Conservation (phyloP, 495 filamentous ascomycete species). For the Neurospora discreta region DNA sequence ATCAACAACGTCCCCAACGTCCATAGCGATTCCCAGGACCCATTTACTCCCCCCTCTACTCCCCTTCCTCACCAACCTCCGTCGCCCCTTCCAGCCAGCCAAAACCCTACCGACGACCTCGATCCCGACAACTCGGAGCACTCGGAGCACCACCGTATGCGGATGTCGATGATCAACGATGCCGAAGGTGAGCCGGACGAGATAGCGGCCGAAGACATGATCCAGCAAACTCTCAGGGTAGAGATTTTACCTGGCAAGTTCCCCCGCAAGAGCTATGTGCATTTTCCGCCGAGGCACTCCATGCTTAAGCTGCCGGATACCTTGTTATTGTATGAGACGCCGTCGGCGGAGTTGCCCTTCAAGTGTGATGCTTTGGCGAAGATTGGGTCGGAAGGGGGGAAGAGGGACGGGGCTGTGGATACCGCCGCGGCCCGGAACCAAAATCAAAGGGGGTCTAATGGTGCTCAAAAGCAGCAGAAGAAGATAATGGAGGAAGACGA, state of each 20-base stretch:
- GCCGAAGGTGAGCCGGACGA: background rate
- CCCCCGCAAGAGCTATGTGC: constrained; percentile 18
- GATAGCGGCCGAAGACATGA: background rate
- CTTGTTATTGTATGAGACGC: constrained; percentile 23
- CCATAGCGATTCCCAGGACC: background rate
- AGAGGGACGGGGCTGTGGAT: too few relatives aligned
- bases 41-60: background rate
- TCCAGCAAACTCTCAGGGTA: background rate
- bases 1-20: background rate
- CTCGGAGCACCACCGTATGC: background rate
- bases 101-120: background rate
- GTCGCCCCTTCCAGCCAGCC: background rate
- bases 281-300: constrained; percentile 26
- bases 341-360: background rate
- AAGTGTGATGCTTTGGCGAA: background rate
- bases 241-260: background rate
- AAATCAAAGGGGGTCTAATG: too few relatives aligned
- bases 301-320: constrained; percentile 26
- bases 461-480: too few relatives aligned
- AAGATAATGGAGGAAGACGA: too few relatives aligned
- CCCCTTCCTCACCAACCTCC: background rate
- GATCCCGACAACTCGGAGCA: background rate
- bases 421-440: too few relatives aligned
- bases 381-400: background rate
- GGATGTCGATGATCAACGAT: background rate